Base-by-base conservation (phyloP, 768 basidiomycete species). In the Boletus patriciae region DNA sequence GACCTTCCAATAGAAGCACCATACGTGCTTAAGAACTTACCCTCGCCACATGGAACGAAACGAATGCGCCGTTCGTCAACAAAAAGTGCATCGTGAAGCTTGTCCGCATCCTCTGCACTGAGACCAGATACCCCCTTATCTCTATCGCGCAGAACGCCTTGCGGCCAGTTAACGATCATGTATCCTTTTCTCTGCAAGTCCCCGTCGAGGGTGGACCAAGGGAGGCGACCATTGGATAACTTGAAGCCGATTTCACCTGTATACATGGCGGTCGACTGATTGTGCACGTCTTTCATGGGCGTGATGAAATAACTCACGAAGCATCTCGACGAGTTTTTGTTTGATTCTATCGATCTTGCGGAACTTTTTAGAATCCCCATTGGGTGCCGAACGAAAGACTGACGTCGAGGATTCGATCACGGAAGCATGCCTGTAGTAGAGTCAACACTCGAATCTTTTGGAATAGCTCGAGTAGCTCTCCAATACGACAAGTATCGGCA, bases 21-120 rank as follows among this genome's bases (percentile, higher is more conserved):
- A 2, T 31, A 11, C 16, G 29, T 29, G 21, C n/a, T 4, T 8
- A 18, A 33, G 1, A 27, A 16, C 54, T 23, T 25, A 25, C 25
- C 25, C 25, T 25, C 25, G 25, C 25, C 25, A 4, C 25, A 25
- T 25, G 25, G 25, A 25, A 25, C 25, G 4, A 25, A 25, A 2
- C 25, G 4, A 25, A 25, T 25, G 25, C 25, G 25, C 4, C 25
- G 25, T 25, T 25, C 25, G 25, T 25, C 25, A 25, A 25, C 25
- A 25, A 25, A 25, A 25, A 25, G 52, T 6, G 51, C 59, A 16
- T 52, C 11, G 3, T 62, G 23, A 0, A 62, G 60, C n/a, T 34
- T 60, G 46, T 55, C 36, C 0, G 33, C 18, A 46, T 60, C 60
- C n/a, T 61, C 58, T 13, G 48, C 37, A 12, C 44, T 46, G 1